These are phyloP conservation scores for Solanum dulcamara DNA, from an alignment of 257 asterid species.

Conservation along the genomic window DNA sequence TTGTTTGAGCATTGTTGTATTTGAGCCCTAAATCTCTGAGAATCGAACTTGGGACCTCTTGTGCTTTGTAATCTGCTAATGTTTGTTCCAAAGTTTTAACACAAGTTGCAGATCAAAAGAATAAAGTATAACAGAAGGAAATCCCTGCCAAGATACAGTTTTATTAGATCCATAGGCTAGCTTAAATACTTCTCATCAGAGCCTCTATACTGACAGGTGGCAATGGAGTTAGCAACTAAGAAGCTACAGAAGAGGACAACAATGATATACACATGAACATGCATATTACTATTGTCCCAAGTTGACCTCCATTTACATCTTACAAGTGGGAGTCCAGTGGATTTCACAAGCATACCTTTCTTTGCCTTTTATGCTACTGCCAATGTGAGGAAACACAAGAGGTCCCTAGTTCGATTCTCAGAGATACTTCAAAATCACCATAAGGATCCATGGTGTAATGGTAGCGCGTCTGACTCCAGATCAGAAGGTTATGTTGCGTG, in stretches of 20 bases:
- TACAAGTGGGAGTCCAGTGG: background rate
- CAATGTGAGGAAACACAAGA: background rate
- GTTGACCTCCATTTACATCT: background rate
- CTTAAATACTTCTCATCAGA: background rate
- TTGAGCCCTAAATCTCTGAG: too few species aligned
- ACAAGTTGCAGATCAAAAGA: too few species aligned
- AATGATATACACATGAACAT: background rate
- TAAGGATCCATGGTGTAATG: background rate
- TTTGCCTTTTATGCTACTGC: background rate
- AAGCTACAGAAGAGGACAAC: background rate
- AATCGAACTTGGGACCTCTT: too few species aligned
- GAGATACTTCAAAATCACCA: background rate
- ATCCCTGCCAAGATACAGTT: background rate
- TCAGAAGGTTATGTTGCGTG: constrained; percentile 54
- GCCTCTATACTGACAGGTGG: background rate
- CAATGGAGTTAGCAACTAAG: background rate
- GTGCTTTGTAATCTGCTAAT: too few species aligned
- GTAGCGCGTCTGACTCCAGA: constrained; percentile 92
- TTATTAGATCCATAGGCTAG: background rate
- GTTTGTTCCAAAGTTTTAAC: too few species aligned
- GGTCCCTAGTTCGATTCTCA: too few species aligned
- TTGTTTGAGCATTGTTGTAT: too few species aligned
- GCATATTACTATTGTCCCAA: background rate
- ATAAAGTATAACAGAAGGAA: too few species aligned
- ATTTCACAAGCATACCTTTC: background rate